Base-by-base conservation (phyloP, 139 green algal species). In the Ulvella scutata region DNA sequence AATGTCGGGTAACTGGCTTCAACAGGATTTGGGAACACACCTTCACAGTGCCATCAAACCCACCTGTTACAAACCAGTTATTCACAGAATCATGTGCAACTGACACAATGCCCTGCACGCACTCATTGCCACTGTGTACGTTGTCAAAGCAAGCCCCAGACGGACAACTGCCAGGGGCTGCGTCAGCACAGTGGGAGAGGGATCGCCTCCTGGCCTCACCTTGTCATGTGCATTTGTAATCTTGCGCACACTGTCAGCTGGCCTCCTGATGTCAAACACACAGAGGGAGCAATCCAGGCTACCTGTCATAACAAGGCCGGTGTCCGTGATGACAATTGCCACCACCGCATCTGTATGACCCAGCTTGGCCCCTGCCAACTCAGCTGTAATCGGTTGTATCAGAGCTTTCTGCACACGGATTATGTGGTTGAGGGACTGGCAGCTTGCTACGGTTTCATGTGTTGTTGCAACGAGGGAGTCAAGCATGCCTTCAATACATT, bases 31-130 rank as follows among this genome's bases (percentile, higher is more conserved):
- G n/a, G 51, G 1, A 34, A 26, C 51, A 67, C 17, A 67, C 51
- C 51, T 67, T 67, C n/a, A 67, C 51, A 9, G 31, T 67, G 51
- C 51, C 51, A 67, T 67, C 51, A 67, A 67, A 67, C 33, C 51
- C 51, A 67, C 51, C 51, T 36, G 51, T 67, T 10, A 67, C 51
- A 67, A 67, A 67, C 51, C 51, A 67, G 51, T 67, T 67, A 67
- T 67, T 67, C 51, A 67, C 51, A 29, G 51, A n/a, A 23, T 67
- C 51, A 67, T 67, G 51, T 34, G 51, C 51, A 67, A 67, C 51
- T 7, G 51, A 67, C 7, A 67, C 17, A 23, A 67, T 29, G 31
- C 51, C 51, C 51, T 67, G 51, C n/a, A n/a, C n/a, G n/a, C n/a
- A n/a, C n/a, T n/a, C n/a, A n/a, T n/a, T n/a, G n/a, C n/a, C n/a